phyloP scores from a whole-genome alignment of 768 basidiomycete species.

The Pleurotus giganteus region DNA sequence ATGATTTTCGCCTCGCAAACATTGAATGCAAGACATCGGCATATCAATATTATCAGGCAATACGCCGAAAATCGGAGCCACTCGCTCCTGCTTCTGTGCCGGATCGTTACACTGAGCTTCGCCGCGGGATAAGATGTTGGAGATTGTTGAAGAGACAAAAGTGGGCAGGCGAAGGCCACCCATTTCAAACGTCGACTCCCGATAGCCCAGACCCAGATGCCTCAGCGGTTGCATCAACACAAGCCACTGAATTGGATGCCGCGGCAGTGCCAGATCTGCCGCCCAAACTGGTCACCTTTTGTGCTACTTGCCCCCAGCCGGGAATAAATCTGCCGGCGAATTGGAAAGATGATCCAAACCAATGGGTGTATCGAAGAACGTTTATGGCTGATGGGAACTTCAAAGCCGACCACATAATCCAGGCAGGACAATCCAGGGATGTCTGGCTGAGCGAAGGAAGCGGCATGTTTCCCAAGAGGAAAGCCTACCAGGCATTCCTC shows the following conservation, averaged over 20 bases:
- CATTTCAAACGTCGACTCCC: too few species aligned
- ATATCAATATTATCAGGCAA: not conserved
- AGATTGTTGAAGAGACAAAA: not conserved
- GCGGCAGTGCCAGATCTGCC: too few species aligned
- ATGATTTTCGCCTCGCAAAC: not conserved
- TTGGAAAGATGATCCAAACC: not conserved
- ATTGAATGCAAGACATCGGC: not conserved
- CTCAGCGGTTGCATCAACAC: too few species aligned
- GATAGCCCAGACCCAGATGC: too few species aligned
- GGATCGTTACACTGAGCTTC: not conserved
- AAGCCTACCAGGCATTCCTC: not conserved
- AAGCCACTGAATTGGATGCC: not conserved
- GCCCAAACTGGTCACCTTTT: not conserved
- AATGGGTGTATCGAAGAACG: not conserved
- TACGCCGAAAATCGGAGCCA: not conserved
- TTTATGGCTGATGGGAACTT: not conserved
- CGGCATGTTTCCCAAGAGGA: not conserved
- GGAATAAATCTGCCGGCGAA: not conserved
- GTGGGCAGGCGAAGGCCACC: not conserved
- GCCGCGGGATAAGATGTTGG: not conserved
- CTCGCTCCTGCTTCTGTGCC: not conserved
- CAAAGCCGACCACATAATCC: not conserved
- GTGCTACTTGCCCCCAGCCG: not conserved
- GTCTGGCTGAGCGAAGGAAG: not conserved
- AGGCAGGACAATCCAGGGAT: not conserved